A percentile compares a stretch with the other conserved stretches of the same genome.
Evolutionary conservation across 345 rosid genomes (phyloP).

Genomic region (Gossypioides kirkii): DNA sequence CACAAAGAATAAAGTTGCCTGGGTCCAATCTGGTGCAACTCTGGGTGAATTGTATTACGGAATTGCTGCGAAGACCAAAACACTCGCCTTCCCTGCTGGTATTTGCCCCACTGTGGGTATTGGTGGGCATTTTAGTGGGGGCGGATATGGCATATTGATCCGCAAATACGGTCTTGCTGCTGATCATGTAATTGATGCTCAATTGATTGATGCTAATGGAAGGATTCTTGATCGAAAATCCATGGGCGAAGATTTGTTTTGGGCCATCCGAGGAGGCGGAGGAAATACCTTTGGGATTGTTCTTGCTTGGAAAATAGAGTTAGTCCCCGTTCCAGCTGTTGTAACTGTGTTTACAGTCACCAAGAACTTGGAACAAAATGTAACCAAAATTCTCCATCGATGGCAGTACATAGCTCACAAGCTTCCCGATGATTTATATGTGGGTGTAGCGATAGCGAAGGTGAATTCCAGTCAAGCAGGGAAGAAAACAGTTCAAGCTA

Average conservation of each 20-base stretch:
- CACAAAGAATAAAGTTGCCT: background rate
- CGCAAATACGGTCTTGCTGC: conserved; percentile 10
- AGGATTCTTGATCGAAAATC: conserved; percentile 6
- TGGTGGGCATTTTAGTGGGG: conserved; percentile 2
- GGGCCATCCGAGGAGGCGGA: conserved; percentile 14
- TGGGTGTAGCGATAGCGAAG: background rate
- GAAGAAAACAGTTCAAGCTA: background rate
- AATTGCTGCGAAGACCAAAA: background rate
- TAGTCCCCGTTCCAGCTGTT: background rate
- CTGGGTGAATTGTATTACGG: conserved; percentile 2
- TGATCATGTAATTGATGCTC: conserved; percentile 7
- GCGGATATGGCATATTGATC: background rate
- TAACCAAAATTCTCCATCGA: background rate
- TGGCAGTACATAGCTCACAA: background rate
- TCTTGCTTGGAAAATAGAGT: background rate
- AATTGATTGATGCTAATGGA: background rate
- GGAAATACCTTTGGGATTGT: background rate
- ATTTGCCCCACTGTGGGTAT: background rate
- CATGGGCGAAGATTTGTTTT: conserved; percentile 13
- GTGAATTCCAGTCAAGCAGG: background rate
- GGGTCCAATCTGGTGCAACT: conserved; percentile 7
- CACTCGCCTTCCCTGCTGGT: conserved; percentile 7
- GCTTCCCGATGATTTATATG: background rate
- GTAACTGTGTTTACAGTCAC: background rate
- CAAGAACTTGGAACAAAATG: background rate